phyloP scores from a whole-genome alignment of 257 asterid species.

The Solanum bulbocastanum region DNA sequence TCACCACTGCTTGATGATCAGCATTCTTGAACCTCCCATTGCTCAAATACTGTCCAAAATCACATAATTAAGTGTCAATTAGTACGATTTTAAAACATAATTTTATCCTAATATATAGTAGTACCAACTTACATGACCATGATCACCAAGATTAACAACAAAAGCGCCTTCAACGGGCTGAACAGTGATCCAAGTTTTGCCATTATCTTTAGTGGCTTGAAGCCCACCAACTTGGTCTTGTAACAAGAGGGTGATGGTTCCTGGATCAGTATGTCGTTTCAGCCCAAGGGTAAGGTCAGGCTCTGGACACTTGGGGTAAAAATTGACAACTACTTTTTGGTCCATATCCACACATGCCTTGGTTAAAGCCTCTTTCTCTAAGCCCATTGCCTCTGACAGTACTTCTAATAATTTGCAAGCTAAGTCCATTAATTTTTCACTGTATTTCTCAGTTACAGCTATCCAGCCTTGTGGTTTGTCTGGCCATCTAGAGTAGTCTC shows the following conservation, averaged over 20 bases:
- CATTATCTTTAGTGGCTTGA: slow-evolving; percentile 83
- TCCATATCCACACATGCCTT: slow-evolving; percentile 82
- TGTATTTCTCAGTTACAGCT: slow-evolving; percentile 38
- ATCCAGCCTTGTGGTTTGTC: slow-evolving; percentile 74
- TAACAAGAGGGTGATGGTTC: slow-evolving; percentile 65
- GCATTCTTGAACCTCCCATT: slow-evolving; percentile 96
- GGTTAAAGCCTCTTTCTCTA: slow-evolving; percentile 54
- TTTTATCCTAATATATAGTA: neutral
- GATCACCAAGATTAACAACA: slow-evolving; percentile 91
- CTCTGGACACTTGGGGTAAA: slow-evolving; percentile 85
- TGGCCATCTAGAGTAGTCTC: slow-evolving; percentile 85
- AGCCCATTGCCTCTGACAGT: slow-evolving; percentile 72
- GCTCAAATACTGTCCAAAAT: slow-evolving; percentile 48
- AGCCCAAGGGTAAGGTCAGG: slow-evolving; percentile 76
- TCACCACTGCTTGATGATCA: slow-evolving; percentile 87
- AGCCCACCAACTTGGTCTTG: slow-evolving; percentile 94
- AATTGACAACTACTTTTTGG: slow-evolving; percentile 78
- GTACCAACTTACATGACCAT: slow-evolving; percentile 49
- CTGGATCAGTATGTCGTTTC: slow-evolving; percentile 90
- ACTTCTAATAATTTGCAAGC: slow-evolving; percentile 50
- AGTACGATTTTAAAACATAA: neutral
- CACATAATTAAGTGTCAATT: neutral
- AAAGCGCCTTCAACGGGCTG: slow-evolving; percentile 79
- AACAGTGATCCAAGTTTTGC: slow-evolving; percentile 84
- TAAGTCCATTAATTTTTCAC: slow-evolving; percentile 46